Evolutionary conservation across 2,329 filamentous ascomycete species (phyloP).

Genomic region (Coniochaeta sp.): DNA sequence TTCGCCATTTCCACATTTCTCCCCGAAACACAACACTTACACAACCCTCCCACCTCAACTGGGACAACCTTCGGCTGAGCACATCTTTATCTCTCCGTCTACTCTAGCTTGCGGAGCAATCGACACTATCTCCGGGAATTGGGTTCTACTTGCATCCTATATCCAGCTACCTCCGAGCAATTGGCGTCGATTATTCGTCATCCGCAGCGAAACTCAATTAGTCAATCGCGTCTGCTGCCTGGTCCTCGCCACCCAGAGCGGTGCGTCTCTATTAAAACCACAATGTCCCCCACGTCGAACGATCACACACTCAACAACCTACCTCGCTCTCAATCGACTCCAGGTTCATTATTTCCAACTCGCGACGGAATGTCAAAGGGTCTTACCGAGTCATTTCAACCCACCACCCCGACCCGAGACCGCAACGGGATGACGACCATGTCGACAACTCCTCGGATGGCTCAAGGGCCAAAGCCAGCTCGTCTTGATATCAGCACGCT

Average conservation of each 20-base stretch:
- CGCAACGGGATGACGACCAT: neutral
- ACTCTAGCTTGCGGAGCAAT: neutral
- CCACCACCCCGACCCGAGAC: neutral
- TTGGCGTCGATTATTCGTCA: slow-evolving; percentile 4
- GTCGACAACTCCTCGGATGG: neutral
- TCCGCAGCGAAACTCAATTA: neutral
- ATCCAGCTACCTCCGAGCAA: neutral
- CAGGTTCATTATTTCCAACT: neutral
- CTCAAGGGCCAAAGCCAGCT: slow-evolving; percentile 27
- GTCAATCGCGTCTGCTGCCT: slow-evolving; percentile 11
- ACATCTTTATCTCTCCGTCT: neutral
- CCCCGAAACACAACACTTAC: too few species aligned
- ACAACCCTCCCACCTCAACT: neutral
- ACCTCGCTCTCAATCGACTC: neutral
- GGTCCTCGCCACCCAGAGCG: slow-evolving; percentile 11
- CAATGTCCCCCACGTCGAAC: neutral
- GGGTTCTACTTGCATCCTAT: neutral
- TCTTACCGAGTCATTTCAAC: neutral
- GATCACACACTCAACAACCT: too few species aligned
- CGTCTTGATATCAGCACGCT: slow-evolving; percentile 44
- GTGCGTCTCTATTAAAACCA: slow-evolving; percentile 2
- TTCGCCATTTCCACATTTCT: neutral
- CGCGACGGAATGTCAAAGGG: neutral
- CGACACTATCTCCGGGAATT: neutral
- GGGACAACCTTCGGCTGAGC: neutral